Evolutionary conservation across 805 yeast species (phyloP), one percentile per base, ranked within the genome.

Genomic region (Clavispora carvajalis): DNA sequence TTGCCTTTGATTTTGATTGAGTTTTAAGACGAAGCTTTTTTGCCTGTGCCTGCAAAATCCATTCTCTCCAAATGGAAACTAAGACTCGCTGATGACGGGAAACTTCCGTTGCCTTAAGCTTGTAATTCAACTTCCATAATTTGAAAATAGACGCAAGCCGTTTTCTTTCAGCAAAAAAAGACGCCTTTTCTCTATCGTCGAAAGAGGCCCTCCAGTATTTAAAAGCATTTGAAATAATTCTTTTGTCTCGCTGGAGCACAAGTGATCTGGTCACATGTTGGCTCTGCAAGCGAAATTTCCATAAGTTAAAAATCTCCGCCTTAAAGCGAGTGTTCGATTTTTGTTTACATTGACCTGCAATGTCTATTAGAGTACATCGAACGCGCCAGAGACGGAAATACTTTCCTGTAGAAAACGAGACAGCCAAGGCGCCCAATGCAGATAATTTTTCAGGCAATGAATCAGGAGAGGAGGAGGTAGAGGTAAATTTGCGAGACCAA

Each of bases 301-400:
- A 28, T 10, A 28, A 12, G 10, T 12, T 15, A 10, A 28, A 28
- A 16, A 15, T 6, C 2, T 36, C 36, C 5, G 29, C 26, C 11
- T 28, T 13, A 7, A 31, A 30, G 12, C 11, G 25, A 4, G 29
- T 21, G 52, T 52, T 48, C 21, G 35, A 12, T 17, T 24, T 24
- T 26, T 33, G 12, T n/a, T 39, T 34, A 24, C 31, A 36, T 7
- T 7, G 19, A 7, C 29, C 37, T 1, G 52, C 48, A 12, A 18
- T 17, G 2, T 11, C 18, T 11, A 19, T 7, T 18, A 28, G 31
- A 16, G 19, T 8, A 7, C 12, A 15, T 7, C 18, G 31, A 10
- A 11, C 12, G 19, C 12, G 31, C 31, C 33, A 16, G 19, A 19
- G 11, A 25, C 38, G 18, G 8, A 15, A 5, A 22, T 22, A 16